Base-by-base conservation (phyloP, 2,329 filamentous ascomycete genomes). In the Dichotomopilus funicola region DNA sequence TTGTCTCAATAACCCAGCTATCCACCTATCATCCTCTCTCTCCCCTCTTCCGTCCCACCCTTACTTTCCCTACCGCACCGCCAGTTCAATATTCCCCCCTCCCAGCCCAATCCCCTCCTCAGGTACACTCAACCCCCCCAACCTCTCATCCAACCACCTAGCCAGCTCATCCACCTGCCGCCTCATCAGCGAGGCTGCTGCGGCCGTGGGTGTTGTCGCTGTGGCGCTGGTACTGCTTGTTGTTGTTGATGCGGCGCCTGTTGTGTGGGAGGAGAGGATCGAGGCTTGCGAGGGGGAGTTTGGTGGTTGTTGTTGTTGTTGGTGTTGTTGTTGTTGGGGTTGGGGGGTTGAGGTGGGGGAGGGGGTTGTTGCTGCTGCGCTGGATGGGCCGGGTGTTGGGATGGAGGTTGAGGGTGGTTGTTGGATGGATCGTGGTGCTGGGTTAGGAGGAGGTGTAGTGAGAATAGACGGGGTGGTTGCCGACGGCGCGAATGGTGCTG, bases 81-180 rank as follows among this genome's bases (percentile, higher is more conserved):
- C 8, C 8, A 38, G 8, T 12, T 8, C 12, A 9, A 38, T 7
- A 33, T 46, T 46, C 27, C 46, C 41, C 7, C 10, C 34, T 4
- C 45, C 60, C 38, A 70, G 63, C 7, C 74, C 73, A 27, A 78
- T 71, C 5, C 74, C 75, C 51, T 82, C 79, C 49, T 80, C 76
- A 0, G 81, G 79, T 34, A 83, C 74, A 11, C 70, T 70, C 57
- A 84, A 65, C 11, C 73, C 71, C 5, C 78, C 78, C 5, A 86
- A 72, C 69, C 79, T 79, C n/a, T 78, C 78, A 59, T 86, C 82
- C 60, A 86, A 66, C 76, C 79, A 82, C 53, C 73, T 71, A 31
- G 79, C 80, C 54, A 86, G 70, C 60, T 85, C 81, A 61, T 82
- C 79, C 4, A 81, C 79, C 55, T 82, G 79, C 55, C 77, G 73